These are phyloP conservation scores for Westerdykella sp. DNA, from an alignment of 2,329 filamentous ascomycete genomes.

Conservation along the genomic window DNA sequence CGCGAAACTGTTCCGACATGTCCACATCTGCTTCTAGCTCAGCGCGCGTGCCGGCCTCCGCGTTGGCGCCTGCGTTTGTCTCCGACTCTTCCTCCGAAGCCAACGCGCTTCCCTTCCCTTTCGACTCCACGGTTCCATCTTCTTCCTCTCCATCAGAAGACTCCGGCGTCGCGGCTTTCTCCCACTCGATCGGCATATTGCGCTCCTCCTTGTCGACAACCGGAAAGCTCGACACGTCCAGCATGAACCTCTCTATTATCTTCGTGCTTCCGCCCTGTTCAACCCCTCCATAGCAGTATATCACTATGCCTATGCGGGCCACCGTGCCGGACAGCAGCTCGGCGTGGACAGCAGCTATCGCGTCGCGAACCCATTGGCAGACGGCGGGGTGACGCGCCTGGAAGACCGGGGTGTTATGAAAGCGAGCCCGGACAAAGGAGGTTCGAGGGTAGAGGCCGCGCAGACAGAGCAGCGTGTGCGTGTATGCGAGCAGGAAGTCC, in stretches of 20 bases:
- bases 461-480: slow-evolving; percentile 82
- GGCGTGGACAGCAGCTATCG: slow-evolving; percentile 62
- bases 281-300: slow-evolving; percentile 41
- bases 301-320: slow-evolving; percentile 51
- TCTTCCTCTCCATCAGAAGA: slow-evolving; percentile 7
- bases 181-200: slow-evolving; percentile 47
- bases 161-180: slow-evolving; percentile 4
- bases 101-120: slow-evolving; percentile 8
- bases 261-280: slow-evolving; percentile 33
- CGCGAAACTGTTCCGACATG: slow-evolving; percentile 67
- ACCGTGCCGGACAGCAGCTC: slow-evolving; percentile 59
- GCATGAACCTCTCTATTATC: slow-evolving; percentile 55
- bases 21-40: slow-evolving; percentile 41
- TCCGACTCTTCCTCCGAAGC: slow-evolving; percentile 9
- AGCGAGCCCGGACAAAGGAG: slow-evolving; percentile 72
- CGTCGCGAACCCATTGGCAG: slow-evolving; percentile 78
- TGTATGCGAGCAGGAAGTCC: slow-evolving; percentile 72
- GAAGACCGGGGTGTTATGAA: slow-evolving; percentile 77
- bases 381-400: slow-evolving; percentile 82
- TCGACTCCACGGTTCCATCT: slow-evolving; percentile 2
- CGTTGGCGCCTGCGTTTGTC: not conserved
- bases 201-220: slow-evolving; percentile 42
- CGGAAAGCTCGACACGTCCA: slow-evolving; percentile 54
- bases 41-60: slow-evolving; percentile 3
- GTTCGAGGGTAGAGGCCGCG: slow-evolving; percentile 69